Percentiles rank a stretch among this genome's conserved stretches.
These are phyloP conservation scores for Conticribra weissflogii DNA, from an alignment of 108 stramenopile genomes.

Conservation along the genomic window DNA sequence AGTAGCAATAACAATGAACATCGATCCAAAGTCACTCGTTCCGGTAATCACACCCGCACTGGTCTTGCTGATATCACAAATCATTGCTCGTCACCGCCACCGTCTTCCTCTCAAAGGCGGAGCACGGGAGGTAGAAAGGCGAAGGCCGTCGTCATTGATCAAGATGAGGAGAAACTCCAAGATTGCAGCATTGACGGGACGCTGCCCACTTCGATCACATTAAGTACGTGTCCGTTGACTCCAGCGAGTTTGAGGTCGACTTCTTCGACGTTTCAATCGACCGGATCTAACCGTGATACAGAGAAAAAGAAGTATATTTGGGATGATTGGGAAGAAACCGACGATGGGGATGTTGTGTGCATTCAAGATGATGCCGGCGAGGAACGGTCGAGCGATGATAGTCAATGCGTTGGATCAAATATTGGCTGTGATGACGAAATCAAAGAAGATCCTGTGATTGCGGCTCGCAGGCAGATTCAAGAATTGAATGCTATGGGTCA, in stretches of 20 bases:
- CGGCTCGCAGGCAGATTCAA: constrained; percentile 20
- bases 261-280: not conserved
- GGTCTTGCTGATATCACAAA: constrained; percentile 31
- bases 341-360: constrained; percentile 1
- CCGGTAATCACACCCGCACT: constrained; percentile 1
- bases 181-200: constrained; percentile 6
- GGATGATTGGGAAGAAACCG: constrained; percentile 38
- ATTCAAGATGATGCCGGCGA: constrained; percentile 1
- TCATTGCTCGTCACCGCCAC: not conserved
- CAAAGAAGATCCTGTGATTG: constrained; percentile 3
- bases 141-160: constrained; percentile 9
- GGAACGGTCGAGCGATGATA: not conserved
- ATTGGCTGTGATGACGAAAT: constrained; percentile 9
- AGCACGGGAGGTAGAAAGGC: constrained; percentile 1
- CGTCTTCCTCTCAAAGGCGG: not conserved
- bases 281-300: not conserved
- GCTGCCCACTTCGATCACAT: not conserved
- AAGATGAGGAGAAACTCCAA: constrained; percentile 19
- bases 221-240: not conserved
- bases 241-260: not conserved
- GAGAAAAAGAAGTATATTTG: constrained; percentile 25
- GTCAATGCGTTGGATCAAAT: not conserved
- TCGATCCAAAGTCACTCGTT: too few species aligned
- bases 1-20: not conserved
- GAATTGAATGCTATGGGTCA: constrained; percentile 29